Percentiles rank a stretch among this genome's conserved stretches.
These are phyloP conservation scores for Xerocomellus intermedius DNA, from an alignment of 768 basidiomycete species.

Conservation along the genomic window DNA sequence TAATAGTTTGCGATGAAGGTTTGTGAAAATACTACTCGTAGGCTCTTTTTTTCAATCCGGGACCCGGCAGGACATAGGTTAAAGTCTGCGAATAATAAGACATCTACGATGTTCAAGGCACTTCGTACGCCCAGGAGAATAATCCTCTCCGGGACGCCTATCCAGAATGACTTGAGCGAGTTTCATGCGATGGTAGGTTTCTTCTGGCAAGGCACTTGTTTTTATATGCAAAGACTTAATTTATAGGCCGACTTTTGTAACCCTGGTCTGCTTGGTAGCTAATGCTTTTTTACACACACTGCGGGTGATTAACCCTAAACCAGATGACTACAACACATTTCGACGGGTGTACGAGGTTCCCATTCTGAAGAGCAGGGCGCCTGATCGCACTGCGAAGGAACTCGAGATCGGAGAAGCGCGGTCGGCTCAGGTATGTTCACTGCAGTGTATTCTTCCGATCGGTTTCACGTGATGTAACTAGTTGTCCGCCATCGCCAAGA, in stretches of 20 bases:
- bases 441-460: not conserved
- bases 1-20: slow-evolving; percentile 97
- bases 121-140: slow-evolving; percentile 75
- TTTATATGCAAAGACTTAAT: not conserved
- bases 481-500: slow-evolving; percentile 72
- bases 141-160: slow-evolving; percentile 94
- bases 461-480: slow-evolving; percentile 29
- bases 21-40: not conserved
- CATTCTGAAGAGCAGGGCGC: slow-evolving; percentile 82
- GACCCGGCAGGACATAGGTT: slow-evolving; percentile 71
- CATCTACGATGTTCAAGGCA: slow-evolving; percentile 78
- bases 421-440: slow-evolving; percentile 59
- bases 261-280: slow-evolving; percentile 78
- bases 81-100: slow-evolving; percentile 91
- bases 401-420: slow-evolving; percentile 77
- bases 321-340: slow-evolving; percentile 77
- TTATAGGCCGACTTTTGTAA: slow-evolving; percentile 88
- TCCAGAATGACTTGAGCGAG: slow-evolving; percentile 94
- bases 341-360: slow-evolving; percentile 82
- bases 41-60: not conserved
- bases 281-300: not conserved
- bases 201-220: not conserved
- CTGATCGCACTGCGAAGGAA: slow-evolving; percentile 68
- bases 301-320: not conserved
- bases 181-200: slow-evolving; percentile 89